Evolutionary conservation across 257 asterid species (phyloP).

Genomic region (Rehmannia glutinosa): DNA sequence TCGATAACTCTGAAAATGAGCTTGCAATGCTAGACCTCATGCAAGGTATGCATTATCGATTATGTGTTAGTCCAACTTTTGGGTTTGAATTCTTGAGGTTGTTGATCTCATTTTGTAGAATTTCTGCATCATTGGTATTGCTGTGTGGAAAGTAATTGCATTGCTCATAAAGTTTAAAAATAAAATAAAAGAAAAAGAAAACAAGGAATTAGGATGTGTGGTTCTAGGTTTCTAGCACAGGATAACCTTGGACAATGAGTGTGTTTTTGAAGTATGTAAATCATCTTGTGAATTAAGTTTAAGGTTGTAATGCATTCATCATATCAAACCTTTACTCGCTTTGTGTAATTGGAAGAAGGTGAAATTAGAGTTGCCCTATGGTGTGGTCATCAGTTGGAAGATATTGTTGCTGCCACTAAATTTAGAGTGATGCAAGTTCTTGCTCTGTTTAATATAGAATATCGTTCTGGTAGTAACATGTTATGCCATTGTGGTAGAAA

Average conservation of each 20-base stretch:
- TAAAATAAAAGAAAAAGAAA: not conserved
- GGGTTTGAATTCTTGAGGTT: not conserved
- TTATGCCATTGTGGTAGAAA: not conserved
- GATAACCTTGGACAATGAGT: too few species aligned
- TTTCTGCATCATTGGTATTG: not conserved
- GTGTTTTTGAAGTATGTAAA: too few species aligned
- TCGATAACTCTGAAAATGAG: constrained; percentile 83
- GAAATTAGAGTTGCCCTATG: not conserved
- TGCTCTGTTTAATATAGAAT: not conserved
- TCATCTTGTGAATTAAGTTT: too few species aligned
- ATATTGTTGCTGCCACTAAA: too few species aligned
- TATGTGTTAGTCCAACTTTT: constrained; percentile 5
- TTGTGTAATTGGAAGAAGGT: not conserved
- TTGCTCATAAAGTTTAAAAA: not conserved
- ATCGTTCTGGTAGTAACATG: not conserved
- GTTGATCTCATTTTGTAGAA: not conserved
- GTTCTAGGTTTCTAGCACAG: too few species aligned
- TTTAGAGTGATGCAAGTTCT: too few species aligned
- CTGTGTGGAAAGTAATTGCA: not conserved
- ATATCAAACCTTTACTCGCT: not conserved
- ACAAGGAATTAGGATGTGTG: not conserved
- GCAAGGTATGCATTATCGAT: constrained; percentile 66
- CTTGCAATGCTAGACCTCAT: constrained; percentile 97
- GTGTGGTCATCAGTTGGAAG: not conserved
- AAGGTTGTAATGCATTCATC: not conserved